These are phyloP conservation scores for Scedosporium minutisporum DNA, from an alignment of 2,329 filamentous ascomycete species.

Conservation along the genomic window DNA sequence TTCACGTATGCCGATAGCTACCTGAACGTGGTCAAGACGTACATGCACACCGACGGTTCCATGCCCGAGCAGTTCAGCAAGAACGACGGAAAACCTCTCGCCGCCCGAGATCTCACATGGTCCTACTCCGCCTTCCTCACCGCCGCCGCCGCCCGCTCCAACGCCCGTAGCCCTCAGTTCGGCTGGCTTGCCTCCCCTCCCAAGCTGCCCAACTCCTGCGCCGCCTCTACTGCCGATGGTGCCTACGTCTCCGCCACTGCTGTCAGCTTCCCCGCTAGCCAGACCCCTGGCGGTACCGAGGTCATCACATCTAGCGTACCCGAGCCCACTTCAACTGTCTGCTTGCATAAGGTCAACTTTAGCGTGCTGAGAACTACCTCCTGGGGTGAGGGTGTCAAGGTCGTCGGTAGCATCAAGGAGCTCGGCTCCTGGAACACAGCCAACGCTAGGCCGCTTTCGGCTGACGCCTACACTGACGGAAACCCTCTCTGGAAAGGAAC, in stretches of 20 bases:
- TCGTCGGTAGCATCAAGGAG: slow-evolving; percentile 36
- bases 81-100: slow-evolving; percentile 42
- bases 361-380: slow-evolving; percentile 45
- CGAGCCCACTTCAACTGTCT: slow-evolving; percentile 2
- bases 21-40: slow-evolving; percentile 50
- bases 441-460: slow-evolving; percentile 38
- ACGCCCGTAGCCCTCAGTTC: slow-evolving; percentile 46
- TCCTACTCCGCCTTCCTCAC: slow-evolving; percentile 64
- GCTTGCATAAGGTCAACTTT: slow-evolving; percentile 43
- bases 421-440: slow-evolving; percentile 24
- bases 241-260: slow-evolving; percentile 37
- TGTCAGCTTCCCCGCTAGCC: slow-evolving; percentile 30
- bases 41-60: slow-evolving; percentile 52
- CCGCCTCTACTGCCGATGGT: slow-evolving; percentile 33
- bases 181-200: slow-evolving; percentile 33
- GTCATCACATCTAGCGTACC: not conserved
- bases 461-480: slow-evolving; percentile 40
- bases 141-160: slow-evolving; percentile 45
- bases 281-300: slow-evolving; percentile 4
- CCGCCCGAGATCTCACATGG: slow-evolving; percentile 62
- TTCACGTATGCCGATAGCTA: slow-evolving; percentile 52
- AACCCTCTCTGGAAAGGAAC: slow-evolving; percentile 46
- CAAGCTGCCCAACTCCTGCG: slow-evolving; percentile 39
- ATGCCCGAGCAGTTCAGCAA: slow-evolving; percentile 59
- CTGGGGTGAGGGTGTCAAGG: slow-evolving; percentile 55